Percentiles rank a stretch among this genome's conserved stretches.
These are phyloP conservation scores for Stentor coeruleus DNA, from an alignment of 73 alveolate genomes.

Conservation along the genomic window DNA sequence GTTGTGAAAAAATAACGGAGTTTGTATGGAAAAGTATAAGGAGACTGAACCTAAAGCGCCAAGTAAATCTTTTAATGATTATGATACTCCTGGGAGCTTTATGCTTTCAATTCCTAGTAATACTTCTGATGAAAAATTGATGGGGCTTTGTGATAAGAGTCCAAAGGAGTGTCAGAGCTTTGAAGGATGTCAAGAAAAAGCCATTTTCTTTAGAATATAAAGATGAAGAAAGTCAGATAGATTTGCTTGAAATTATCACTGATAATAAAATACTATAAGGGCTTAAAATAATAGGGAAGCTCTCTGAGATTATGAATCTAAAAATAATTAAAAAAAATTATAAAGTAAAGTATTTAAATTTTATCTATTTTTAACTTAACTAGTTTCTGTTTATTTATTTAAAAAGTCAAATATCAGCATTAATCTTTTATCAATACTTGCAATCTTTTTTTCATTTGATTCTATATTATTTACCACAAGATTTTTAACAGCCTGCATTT, in stretches of 20 bases:
- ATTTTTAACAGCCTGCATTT: background rate
- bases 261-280: background rate
- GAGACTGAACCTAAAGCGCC: background rate
- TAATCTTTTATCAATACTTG: background rate
- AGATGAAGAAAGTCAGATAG: background rate
- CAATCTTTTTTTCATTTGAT: background rate
- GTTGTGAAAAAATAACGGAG: background rate
- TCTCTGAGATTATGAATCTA: background rate
- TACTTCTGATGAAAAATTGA: background rate
- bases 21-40: background rate
- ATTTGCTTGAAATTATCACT: background rate
- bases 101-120: background rate
- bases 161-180: background rate
- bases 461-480: background rate
- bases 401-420: background rate
- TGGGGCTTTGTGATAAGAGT: too few species aligned
- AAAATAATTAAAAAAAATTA: too few species aligned
- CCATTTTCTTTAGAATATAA: too few species aligned
- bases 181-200: background rate
- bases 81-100: background rate
- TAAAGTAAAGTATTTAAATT: too few species aligned
- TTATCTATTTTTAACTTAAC: too few species aligned
- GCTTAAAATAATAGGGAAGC: background rate
- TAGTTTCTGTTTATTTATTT: background rate
- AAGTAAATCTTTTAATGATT: background rate